These are phyloP conservation scores for Termitomyces sp. DNA, from an alignment of 768 basidiomycete genomes.

Conservation along the genomic window DNA sequence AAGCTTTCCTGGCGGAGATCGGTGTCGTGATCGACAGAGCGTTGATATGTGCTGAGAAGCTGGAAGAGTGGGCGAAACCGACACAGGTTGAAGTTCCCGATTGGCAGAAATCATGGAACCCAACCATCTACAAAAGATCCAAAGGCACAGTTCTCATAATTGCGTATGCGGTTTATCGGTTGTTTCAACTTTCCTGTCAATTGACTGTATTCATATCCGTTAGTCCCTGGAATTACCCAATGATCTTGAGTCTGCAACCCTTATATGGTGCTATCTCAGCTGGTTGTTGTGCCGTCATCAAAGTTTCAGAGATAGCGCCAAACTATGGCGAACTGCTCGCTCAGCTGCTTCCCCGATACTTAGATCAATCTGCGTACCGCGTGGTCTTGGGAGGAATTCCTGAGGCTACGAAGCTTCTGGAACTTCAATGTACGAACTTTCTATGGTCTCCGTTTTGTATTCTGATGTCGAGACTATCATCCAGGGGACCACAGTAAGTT, in stretches of 20 bases:
- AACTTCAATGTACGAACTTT: constrained; percentile 37
- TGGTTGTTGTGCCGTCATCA: constrained; percentile 65
- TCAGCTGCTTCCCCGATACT: constrained; percentile 48
- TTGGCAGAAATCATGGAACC: constrained; percentile 48
- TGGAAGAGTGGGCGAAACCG: constrained; percentile 58
- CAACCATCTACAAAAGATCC: constrained; percentile 50
- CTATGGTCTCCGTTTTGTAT: neutral
- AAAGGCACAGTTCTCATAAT: constrained; percentile 64
- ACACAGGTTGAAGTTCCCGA: constrained; percentile 35
- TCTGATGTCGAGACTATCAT: neutral
- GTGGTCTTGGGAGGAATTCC: constrained; percentile 58
- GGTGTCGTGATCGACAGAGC: constrained; percentile 37
- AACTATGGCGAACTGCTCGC: constrained; percentile 47
- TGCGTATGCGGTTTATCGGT: constrained; percentile 37
- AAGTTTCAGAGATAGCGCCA: constrained; percentile 62
- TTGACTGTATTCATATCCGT: neutral
- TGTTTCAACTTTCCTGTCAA: constrained; percentile 21
- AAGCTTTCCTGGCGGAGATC: constrained; percentile 42
- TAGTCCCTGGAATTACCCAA: constrained; percentile 66
- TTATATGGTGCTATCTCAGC: constrained; percentile 71
- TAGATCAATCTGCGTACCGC: constrained; percentile 44
- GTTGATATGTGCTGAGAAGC: constrained; percentile 39
- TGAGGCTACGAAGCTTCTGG: constrained; percentile 51
- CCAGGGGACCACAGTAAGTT: constrained; percentile 27
- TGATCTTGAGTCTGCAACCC: constrained; percentile 53